phyloP scores from a whole-genome alignment of 2,329 filamentous ascomycete genomes.

The Aspergillus sergii region DNA sequence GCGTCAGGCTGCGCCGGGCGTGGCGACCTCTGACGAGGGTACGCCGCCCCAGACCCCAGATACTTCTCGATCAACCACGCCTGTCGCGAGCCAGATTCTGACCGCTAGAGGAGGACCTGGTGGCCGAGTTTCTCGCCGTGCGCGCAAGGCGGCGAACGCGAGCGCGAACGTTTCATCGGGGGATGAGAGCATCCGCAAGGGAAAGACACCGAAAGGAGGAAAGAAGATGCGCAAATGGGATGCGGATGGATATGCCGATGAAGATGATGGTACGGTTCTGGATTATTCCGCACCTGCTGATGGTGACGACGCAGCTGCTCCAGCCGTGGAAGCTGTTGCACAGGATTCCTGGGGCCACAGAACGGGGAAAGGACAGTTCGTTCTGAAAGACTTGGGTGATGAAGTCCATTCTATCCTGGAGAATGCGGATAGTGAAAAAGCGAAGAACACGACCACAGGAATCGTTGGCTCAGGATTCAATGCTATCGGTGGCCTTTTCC shows the following conservation, averaged over 20 bases:
- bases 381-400: slow-evolving; percentile 88
- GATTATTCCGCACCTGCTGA: slow-evolving; percentile 79
- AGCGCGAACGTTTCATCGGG: slow-evolving; percentile 68
- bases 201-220: slow-evolving; percentile 51
- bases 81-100: slow-evolving; percentile 66
- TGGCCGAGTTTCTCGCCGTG: slow-evolving; percentile 76
- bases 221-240: slow-evolving; percentile 95
- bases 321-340: slow-evolving; percentile 72
- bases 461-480: slow-evolving; percentile 78
- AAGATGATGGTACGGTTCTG: slow-evolving; percentile 76
- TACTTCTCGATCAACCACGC: slow-evolving; percentile 78
- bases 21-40: slow-evolving; percentile 63
- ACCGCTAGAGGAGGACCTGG: slow-evolving; percentile 74
- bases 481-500: slow-evolving; percentile 84
- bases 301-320: slow-evolving; percentile 57
- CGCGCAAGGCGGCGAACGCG: slow-evolving; percentile 67
- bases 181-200: slow-evolving; percentile 73
- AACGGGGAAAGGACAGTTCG: slow-evolving; percentile 87
- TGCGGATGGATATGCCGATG: slow-evolving; percentile 82
- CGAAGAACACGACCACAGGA: slow-evolving; percentile 56
- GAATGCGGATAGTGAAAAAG: slow-evolving; percentile 69
- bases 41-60: slow-evolving; percentile 72
- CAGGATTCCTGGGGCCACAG: slow-evolving; percentile 81
- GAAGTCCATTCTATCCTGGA: slow-evolving; percentile 90
- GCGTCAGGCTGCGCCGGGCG: slow-evolving; percentile 45